Evolutionary conservation across 148 eudicot genomes (phyloP).

Genomic region (Gaultheria prostrata): DNA sequence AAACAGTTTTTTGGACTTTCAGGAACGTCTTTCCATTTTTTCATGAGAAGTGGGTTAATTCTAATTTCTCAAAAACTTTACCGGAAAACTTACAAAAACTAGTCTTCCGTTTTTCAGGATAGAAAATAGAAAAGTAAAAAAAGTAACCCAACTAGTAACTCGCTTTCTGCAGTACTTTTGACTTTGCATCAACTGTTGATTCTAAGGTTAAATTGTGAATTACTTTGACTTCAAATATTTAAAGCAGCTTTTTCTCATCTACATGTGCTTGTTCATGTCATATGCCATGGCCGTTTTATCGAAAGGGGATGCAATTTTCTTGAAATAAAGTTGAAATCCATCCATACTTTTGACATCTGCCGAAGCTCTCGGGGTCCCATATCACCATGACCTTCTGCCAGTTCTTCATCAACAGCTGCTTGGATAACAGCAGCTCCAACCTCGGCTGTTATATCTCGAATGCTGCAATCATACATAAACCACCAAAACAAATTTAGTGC

Average conservation of each 20-base stretch:
- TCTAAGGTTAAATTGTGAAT: not conserved
- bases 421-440: slow-evolving; percentile 85
- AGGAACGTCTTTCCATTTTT: not conserved
- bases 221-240: not conserved
- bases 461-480: slow-evolving; percentile 42
- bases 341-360: slow-evolving; percentile 74
- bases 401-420: slow-evolving; percentile 69
- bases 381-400: slow-evolving; percentile 88
- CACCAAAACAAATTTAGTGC: not conserved
- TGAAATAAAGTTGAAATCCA: slow-evolving; percentile 17
- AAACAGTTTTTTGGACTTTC: not conserved
- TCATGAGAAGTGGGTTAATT: not conserved
- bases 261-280: not conserved
- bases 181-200: not conserved
- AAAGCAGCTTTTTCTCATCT: not conserved
- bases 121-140: not conserved
- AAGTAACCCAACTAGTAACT: not conserved
- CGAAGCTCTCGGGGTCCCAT: slow-evolving; percentile 73
- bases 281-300: not conserved
- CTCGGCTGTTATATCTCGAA: slow-evolving; percentile 88
- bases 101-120: not conserved
- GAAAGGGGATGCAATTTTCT: slow-evolving; percentile 2
- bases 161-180: not conserved
- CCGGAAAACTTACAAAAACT: not conserved
- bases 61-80: not conserved